phyloP scores from a whole-genome alignment of 805 yeast genomes.

The Yamadazyma phyllophila region DNA sequence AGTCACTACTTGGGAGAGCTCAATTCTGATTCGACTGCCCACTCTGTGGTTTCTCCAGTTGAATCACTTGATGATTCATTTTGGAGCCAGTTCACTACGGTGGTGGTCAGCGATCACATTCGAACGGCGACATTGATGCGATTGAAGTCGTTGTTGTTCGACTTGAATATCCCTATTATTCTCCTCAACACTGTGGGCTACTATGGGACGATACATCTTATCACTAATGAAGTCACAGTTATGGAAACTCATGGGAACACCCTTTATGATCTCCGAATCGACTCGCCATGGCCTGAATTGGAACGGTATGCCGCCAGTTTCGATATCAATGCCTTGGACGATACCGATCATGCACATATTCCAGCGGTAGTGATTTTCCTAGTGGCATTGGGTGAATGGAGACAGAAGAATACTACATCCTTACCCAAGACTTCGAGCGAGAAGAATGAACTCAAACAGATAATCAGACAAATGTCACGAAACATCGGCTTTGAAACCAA shows the following conservation, averaged over 20 bases:
- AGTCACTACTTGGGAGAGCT: constrained; percentile 48
- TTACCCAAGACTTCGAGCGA: constrained; percentile 38
- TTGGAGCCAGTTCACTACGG: constrained; percentile 54
- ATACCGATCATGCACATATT: constrained; percentile 53
- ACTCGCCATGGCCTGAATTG: constrained; percentile 71
- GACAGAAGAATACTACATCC: constrained; percentile 19
- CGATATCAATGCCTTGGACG: constrained; percentile 46
- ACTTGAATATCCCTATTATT: constrained; percentile 52
- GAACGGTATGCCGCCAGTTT: constrained; percentile 47
- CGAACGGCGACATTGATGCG: constrained; percentile 17
- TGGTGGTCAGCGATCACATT: constrained; percentile 39
- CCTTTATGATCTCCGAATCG: constrained; percentile 64
- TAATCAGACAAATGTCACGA: constrained; percentile 37
- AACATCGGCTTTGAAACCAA: constrained; percentile 53
- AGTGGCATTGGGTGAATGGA: constrained; percentile 50
- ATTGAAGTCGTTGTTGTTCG: constrained; percentile 41
- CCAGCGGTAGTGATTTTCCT: constrained; percentile 67
- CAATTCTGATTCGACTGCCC: constrained; percentile 56
- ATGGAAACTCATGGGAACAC: constrained; percentile 71
- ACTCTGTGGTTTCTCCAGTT: constrained; percentile 15
- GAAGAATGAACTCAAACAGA: constrained; percentile 38
- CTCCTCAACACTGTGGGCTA: constrained; percentile 56
- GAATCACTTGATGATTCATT: constrained; percentile 9
- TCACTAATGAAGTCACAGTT: constrained; percentile 58
- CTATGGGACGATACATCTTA: constrained; percentile 57